Evolutionary conservation across 169 alveolate genomes (phyloP), one percentile per base, ranked within the genome.

Genomic region (Eimeria falciformis): DNA sequence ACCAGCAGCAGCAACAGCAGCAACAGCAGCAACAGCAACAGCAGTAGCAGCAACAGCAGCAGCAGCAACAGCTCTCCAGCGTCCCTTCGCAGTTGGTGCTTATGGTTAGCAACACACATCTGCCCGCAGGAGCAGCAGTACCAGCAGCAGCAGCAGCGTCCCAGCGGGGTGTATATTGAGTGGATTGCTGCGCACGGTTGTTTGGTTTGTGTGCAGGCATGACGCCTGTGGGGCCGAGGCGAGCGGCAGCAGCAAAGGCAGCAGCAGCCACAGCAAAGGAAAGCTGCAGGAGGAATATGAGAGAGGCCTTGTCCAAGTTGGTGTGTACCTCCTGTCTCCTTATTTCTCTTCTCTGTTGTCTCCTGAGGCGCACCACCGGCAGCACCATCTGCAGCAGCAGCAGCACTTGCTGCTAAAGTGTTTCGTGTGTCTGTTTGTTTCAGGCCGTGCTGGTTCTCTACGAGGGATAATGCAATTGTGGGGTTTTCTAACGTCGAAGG

Each of bases 271-370:
- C 88, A 78, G 55, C 88, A 78, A 29, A 17, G 88, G 88, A n/a
- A 46, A 71, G 73, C 88, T 78, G 73, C 88, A 78, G 73, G 88
- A 78, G 69, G 88, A 78, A 29, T 78, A 78, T 27, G 73, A 78
- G 69, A 78, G 88, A 53, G 88, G 88, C 88, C 88, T 78, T n/a
- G 88, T 78, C 73, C 88, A 78, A 47, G 53, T 78, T 1, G 88
- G 88, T 78, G 50, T 2, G 88, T 33, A 47, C 25, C 69, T 29
- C 47, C 12, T 6, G 0, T n/a, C 11, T 6, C 17, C 37, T 62
- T 50, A n/a, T n/a, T 50, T 12, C 4, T 12, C 62, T 50, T 50
- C 62, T 12, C 62, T 12, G 1, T 50, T 12, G 1, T 21, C 62
- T 12, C 62, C 62, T 21, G n/a, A n/a, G n/a, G n/a, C n/a, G n/a